Evolutionary conservation across 176 grass and related monocot genomes (phyloP), one percentile per base, ranked within the genome.

Genomic region (Avena eriantha): DNA sequence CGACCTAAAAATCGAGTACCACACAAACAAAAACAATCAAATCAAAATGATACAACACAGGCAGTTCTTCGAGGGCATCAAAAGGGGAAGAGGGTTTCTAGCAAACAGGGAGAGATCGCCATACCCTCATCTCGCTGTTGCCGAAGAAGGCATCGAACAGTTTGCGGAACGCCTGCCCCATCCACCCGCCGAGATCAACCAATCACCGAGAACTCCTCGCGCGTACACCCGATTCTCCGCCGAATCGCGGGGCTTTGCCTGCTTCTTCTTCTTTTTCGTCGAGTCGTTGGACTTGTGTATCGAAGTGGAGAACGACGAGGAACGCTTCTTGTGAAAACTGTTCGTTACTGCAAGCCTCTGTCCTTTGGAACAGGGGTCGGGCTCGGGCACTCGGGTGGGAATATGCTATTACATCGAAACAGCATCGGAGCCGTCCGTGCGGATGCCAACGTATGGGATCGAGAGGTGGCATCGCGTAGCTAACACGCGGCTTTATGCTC

Each of bases 151-250:
- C 72, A 74, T 95, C 93, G 80, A 95, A 95, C 80, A 95, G 80
- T 88, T 95, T 95, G 54, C 93, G 90, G 84, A 95, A 95, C 74
- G 93, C 93, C 86, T 95, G 93, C 63, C 93, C 93, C 93, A 95
- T 95, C 65, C 26, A 29, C 63, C 67, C 60, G 24, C 60, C 50
- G 8, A 18, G 47, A 73, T 46, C 69, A 9, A 0, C 29, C 56
- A 16, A 50, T 23, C 83, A 22, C 70, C 29, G 24, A 6, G 43
- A 84, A 66, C 23, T 60, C 23, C 17, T 9, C 75, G 45, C n/a
- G 19, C 64, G 73, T 73, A 60, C 75, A 67, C 21, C 26, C 7
- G 66, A 47, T 41, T 29, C 18, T 2, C 21, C 29, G 53, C 80
- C 47, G 58, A 83, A 72, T 61, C 83, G 12, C 10, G 18, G 17